A percentile compares a stretch with the other conserved stretches of the same genome.
Evolutionary conservation across 805 yeast species (phyloP).

Genomic region (Monosporozyma solicola): DNA sequence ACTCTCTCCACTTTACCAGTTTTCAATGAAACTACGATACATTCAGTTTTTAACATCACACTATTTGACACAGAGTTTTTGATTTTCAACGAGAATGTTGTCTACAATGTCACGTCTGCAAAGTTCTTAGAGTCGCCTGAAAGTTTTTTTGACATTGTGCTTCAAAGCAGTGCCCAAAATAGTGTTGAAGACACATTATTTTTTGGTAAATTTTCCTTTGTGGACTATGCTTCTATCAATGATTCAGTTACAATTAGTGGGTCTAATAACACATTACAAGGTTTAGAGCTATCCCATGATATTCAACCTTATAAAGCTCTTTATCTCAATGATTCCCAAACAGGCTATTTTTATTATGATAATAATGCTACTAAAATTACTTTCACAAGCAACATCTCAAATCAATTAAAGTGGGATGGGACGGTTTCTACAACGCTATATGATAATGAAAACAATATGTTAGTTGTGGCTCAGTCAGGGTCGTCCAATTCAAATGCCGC

Average conservation of each 20-base stretch:
- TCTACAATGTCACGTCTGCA: slow-evolving; percentile 25
- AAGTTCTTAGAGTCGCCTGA: slow-evolving; percentile 11
- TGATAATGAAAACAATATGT: slow-evolving; percentile 17
- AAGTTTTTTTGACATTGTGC: slow-evolving; percentile 18
- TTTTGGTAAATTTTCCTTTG: slow-evolving; percentile 26
- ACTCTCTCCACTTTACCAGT: slow-evolving; percentile 6
- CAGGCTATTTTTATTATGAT: neutral
- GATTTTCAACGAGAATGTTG: slow-evolving; percentile 19
- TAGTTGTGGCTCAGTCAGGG: slow-evolving; percentile 11
- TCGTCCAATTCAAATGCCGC: neutral
- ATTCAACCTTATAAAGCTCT: slow-evolving; percentile 28
- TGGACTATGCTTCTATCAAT: slow-evolving; percentile 14
- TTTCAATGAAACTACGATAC: slow-evolving; percentile 7
- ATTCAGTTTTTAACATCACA: slow-evolving; percentile 15
- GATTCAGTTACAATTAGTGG: slow-evolving; percentile 10
- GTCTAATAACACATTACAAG: slow-evolving; percentile 4
- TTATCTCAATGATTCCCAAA: slow-evolving; percentile 7
- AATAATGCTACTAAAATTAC: neutral
- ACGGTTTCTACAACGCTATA: slow-evolving; percentile 18
- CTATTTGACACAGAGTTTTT: slow-evolving; percentile 14
- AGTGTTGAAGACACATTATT: slow-evolving; percentile 28
- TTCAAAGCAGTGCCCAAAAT: slow-evolving; percentile 21
- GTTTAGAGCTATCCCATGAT: neutral
- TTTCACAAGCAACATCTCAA: neutral
- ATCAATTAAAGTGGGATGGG: slow-evolving; percentile 15